Evolutionary conservation across 1,284 basidiomycete genomes (phyloP), one percentile per base, ranked within the genome.

Genomic region (Irpex sp.): DNA sequence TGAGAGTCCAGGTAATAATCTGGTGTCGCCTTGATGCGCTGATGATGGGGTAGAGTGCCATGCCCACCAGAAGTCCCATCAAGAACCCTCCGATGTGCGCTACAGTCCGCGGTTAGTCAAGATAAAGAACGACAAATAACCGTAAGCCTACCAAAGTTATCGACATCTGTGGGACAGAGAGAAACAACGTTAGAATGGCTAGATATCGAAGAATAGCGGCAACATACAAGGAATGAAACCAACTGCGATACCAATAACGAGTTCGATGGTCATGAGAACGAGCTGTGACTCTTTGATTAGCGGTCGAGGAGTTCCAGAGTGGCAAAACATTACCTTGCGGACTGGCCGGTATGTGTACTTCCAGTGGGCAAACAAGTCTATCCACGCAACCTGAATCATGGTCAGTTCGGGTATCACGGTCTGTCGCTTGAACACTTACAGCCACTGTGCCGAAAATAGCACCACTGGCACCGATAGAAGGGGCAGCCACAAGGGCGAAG

Each of bases 291-390:
- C 63, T 33, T 51, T 59, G 61, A 56, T 58, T n/a, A 65, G 50
- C 31, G 43, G 33, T 43, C 15, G 63, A 21, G 21, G 19, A 62
- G 55, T 47, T 36, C n/a, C 13, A 26, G 6, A 58, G 4, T 37
- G 51, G 43, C 11, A 17, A 15, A 43, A 4, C 60, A 76, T 69
- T 64, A 91, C 92, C 82, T 88, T 93, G 65, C 87, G 82, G 31
- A 82, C 85, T 9, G 95, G 95, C 63, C 86, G 81, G 69, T 90
- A 87, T 58, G 94, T 88, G 71, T 95, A 92, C 69, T 87, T 84
- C 96, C 96, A 98, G 71, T 99, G 97, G 31, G 95, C 88, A 57
- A 94, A 81, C 36, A 99, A 78, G 72, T 99, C 97, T 1, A 97
- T 89, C 83, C 90, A 92, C 19, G 86, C 87, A 19, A 90, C 83